Base-by-base conservation (phyloP, 768 basidiomycete species). In the Tremella fuciformis region DNA sequence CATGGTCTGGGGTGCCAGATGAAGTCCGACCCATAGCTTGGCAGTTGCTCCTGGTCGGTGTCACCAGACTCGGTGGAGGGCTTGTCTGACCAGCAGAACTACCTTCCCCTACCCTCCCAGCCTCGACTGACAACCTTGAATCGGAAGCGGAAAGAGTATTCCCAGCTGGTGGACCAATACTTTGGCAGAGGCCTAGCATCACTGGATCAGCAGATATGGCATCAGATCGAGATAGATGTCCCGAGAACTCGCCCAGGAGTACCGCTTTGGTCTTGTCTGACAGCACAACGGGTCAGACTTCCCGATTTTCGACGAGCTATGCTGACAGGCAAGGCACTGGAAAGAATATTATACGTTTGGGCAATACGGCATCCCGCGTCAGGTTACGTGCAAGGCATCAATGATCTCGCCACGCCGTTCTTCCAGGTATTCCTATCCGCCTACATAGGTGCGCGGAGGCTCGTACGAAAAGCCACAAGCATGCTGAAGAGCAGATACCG, bases 311-410 rank as follows among this genome's bases (percentile, higher is more conserved):
- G n/a, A n/a, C n/a, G n/a, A n/a, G n/a, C n/a, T 19, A 13, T 8
- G 47, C 44, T 60, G 48, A 60, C 29, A 2, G n/a, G 22, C 15
- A 78, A 94, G 91, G 86, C 89, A 69, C 80, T 99, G 40, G 96
- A 98, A 78, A 83, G 92, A 51, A 91, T 99, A 59, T 80, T 99
- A 29, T 99, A 98, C 67, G 93, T 99, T 16, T 98, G 96, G 94
- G 96, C 96, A 13, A 96, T 98, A 71, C 85, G 96, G 64, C 96
- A 98, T 80, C 96, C 96, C 0, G 94, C 96, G 3, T 92, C 89
- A 60, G 96, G 96, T 9, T 98, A 99, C 77, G 96, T 99, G 4
- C 96, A 99, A 77, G 96, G 96, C 22, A 99, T 99, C 78, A 98
- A 99, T 76, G 96, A 99, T 76, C 86, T 99, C 37, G 96, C 86